phyloP scores from a whole-genome alignment of 495 filamentous ascomycete species.

The Choiromyces venosus region DNA sequence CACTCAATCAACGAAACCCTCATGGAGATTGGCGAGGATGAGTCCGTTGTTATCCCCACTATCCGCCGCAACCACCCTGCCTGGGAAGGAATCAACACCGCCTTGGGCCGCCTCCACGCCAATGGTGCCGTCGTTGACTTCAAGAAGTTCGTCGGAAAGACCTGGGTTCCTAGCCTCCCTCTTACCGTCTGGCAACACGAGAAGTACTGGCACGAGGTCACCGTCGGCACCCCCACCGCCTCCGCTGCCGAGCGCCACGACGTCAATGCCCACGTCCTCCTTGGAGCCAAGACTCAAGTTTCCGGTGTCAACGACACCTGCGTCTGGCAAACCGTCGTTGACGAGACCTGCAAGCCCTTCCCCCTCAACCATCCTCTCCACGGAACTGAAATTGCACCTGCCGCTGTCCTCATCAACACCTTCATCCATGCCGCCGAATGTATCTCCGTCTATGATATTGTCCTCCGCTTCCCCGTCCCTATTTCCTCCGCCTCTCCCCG shows the following conservation, averaged over 20 bases:
- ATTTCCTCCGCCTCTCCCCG: conserved; percentile 43
- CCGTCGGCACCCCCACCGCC: conserved; percentile 16
- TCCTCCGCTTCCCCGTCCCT: conserved; percentile 33
- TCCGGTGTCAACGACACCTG: conserved; percentile 32
- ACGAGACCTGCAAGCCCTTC: conserved; percentile 43
- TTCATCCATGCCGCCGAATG: conserved; percentile 41
- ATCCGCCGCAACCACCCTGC: conserved; percentile 46
- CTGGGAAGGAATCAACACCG: conserved; percentile 46
- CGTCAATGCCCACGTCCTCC: conserved; percentile 42
- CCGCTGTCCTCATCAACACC: conserved; percentile 45
- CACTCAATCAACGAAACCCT: conserved; percentile 14
- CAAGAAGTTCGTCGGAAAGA: conserved; percentile 44
- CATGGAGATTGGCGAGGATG: conserved; percentile 35
- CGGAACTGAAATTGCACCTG: conserved; percentile 46
- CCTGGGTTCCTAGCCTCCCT: conserved; percentile 48
- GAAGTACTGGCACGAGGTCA: conserved; percentile 51
- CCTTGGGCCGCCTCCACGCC: conserved; percentile 47
- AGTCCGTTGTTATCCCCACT: conserved; percentile 42
- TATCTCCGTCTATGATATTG: neutral
- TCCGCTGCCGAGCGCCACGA: conserved; percentile 32
- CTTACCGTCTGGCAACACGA: conserved; percentile 52
- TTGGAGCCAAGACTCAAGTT: conserved; percentile 40
- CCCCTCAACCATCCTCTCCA: neutral
- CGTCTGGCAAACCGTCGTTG: conserved; percentile 39
- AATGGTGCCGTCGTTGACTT: conserved; percentile 49